These are phyloP conservation scores for Pyrus communis DNA, from an alignment of 306 rosid species.

Conservation along the genomic window DNA sequence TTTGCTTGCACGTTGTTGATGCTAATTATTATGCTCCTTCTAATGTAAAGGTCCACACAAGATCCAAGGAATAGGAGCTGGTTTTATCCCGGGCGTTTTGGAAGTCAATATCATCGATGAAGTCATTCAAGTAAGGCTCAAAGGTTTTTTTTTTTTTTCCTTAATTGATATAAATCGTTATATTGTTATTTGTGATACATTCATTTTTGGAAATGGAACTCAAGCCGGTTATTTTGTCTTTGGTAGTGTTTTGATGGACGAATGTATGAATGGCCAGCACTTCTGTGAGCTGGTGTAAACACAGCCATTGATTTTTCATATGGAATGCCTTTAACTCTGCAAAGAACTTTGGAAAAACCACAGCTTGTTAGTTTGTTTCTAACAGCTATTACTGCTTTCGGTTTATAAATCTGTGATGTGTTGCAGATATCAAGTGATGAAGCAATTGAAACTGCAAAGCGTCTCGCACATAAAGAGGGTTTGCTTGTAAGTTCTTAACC, in stretches of 20 bases:
- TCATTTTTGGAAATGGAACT: background rate
- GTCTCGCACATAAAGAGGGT: slow-evolving; percentile 66
- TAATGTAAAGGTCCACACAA: slow-evolving; percentile 70
- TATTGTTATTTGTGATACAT: background rate
- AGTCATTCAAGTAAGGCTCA: slow-evolving; percentile 54
- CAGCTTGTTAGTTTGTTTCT: background rate
- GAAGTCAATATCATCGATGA: slow-evolving; percentile 61
- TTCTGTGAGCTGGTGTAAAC: background rate
- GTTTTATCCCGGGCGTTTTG: slow-evolving; percentile 74
- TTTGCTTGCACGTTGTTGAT: background rate
- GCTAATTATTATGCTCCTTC: background rate
- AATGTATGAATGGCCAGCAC: background rate
- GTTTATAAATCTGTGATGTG: background rate
- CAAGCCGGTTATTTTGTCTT: background rate
- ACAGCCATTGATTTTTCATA: background rate
- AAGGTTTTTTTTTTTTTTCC: slow-evolving; percentile 34
- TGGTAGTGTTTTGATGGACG: background rate
- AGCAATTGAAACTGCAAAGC: slow-evolving; percentile 71
- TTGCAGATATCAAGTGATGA: slow-evolving; percentile 63
- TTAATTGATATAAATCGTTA: background rate
- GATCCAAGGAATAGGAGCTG: slow-evolving; percentile 94
- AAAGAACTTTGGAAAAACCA: background rate
- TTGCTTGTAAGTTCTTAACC: slow-evolving; percentile 56
- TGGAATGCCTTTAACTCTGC: background rate
- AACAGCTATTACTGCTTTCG: background rate